phyloP scores from a whole-genome alignment of 106 monocot genomes.

The Agapanthus africanus region DNA sequence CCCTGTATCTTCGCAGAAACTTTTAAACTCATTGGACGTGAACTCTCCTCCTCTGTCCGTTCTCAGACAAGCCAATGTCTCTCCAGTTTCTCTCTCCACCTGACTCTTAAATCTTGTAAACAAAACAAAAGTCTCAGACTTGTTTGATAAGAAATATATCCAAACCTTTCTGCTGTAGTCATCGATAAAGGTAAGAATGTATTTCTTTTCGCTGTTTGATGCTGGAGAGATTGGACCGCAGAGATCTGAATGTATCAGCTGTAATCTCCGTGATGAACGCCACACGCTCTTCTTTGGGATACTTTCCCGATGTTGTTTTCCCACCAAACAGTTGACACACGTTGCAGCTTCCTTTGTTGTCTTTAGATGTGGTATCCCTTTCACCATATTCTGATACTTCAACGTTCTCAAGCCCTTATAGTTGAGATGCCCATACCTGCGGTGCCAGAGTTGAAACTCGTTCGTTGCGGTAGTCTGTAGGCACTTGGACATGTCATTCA shows the following conservation, averaged over 20 bases:
- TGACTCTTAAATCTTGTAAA: background rate
- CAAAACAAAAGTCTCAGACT: background rate
- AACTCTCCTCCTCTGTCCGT: conserved; percentile 5
- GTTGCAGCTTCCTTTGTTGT: background rate
- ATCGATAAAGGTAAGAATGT: conserved; percentile 1
- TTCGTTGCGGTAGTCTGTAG: background rate
- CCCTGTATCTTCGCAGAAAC: background rate
- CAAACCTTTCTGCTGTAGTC: background rate
- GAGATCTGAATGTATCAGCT: background rate
- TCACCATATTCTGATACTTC: background rate
- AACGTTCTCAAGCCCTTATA: background rate
- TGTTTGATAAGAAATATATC: background rate
- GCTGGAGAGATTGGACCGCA: background rate
- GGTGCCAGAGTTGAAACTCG: background rate
- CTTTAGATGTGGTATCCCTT: background rate
- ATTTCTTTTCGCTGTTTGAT: background rate
- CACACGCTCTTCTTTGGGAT: background rate
- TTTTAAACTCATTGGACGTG: background rate
- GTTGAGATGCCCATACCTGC: background rate
- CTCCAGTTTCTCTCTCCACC: background rate
- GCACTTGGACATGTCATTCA: background rate
- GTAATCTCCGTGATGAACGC: background rate
- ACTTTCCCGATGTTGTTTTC: background rate
- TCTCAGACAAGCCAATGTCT: background rate
- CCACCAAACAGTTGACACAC: conserved; percentile 5